A percentile compares a stretch with the other conserved stretches of the same genome.
Conservation (phyloP, 805 yeast genomes). For the Lipomyces spencermartinsiae region DNA sequence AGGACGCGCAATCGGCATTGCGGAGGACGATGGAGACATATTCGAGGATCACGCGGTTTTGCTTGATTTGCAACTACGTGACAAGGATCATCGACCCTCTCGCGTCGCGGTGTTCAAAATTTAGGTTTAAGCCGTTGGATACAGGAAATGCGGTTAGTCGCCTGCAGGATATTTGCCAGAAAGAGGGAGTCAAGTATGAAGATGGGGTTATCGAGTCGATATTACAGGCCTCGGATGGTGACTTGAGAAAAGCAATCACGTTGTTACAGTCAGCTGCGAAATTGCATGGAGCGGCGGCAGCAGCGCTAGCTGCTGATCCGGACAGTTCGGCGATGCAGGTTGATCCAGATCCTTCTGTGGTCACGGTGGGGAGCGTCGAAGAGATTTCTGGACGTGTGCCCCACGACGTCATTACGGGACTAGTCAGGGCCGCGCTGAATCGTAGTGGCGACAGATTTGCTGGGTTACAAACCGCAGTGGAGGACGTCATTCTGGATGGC, state of each 20-base stretch:
- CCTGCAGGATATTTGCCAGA: slow-evolving; percentile 63
- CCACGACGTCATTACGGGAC: slow-evolving; percentile 50
- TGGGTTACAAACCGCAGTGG: slow-evolving; percentile 50
- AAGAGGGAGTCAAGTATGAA: slow-evolving; percentile 55
- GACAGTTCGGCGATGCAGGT: slow-evolving; percentile 47
- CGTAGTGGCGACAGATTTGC: slow-evolving; percentile 37
- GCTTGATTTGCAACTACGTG: slow-evolving; percentile 93
- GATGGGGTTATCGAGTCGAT: slow-evolving; percentile 68
- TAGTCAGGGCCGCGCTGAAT: slow-evolving; percentile 48
- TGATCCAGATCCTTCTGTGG: slow-evolving; percentile 50
- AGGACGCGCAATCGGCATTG: slow-evolving; percentile 94
- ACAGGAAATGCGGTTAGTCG: slow-evolving; percentile 72
- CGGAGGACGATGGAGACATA: slow-evolving; percentile 94
- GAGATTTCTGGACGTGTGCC: slow-evolving; percentile 84
- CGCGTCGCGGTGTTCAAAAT: slow-evolving; percentile 95
- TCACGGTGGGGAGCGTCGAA: slow-evolving; percentile 57
- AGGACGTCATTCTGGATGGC: slow-evolving; percentile 65
- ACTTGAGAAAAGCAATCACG: slow-evolving; percentile 91
- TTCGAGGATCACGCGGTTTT: slow-evolving; percentile 88
- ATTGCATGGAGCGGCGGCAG: slow-evolving; percentile 51
- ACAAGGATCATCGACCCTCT: slow-evolving; percentile 96
- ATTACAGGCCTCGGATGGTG: slow-evolving; percentile 81
- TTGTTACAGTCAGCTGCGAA: slow-evolving; percentile 83
- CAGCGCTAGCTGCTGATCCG: slow-evolving; percentile 33
- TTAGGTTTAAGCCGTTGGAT: slow-evolving; percentile 83